These are phyloP conservation scores for Lenzites betulinus DNA, from an alignment of 768 basidiomycete genomes.

Conservation along the genomic window DNA sequence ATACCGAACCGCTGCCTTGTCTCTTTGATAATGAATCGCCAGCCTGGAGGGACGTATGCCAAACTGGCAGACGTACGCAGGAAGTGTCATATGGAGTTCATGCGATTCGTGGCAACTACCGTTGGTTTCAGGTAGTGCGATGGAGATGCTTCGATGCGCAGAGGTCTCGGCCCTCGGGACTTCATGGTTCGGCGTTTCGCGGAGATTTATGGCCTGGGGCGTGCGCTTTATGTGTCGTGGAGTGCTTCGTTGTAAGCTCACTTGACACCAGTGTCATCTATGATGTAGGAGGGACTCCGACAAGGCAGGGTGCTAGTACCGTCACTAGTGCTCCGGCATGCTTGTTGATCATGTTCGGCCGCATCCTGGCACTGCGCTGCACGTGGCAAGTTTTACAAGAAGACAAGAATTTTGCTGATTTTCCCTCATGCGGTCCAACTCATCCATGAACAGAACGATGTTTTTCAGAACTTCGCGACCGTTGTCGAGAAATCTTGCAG, in stretches of 20 bases:
- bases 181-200: background rate
- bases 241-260: background rate
- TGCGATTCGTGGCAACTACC: background rate
- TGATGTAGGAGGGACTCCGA: slow-evolving; percentile 1
- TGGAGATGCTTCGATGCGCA: background rate
- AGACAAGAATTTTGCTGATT: too few species aligned
- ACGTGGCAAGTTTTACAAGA: too few species aligned
- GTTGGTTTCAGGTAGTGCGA: background rate
- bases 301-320: background rate
- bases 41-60: background rate
- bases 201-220: background rate
- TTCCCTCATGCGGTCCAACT: too few species aligned
- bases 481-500: background rate
- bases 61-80: background rate
- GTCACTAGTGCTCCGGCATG: background rate
- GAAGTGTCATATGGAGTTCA: background rate
- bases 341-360: background rate
- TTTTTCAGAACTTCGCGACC: too few species aligned
- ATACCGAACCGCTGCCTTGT: background rate
- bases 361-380: background rate
- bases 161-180: slow-evolving; percentile 8
- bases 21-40: background rate
- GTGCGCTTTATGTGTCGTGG: background rate
- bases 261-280: slow-evolving; percentile 6
- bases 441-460: too few species aligned